phyloP scores from a whole-genome alignment of 176 grass and related monocot genomes.

The Rhynchospora tenuis region DNA sequence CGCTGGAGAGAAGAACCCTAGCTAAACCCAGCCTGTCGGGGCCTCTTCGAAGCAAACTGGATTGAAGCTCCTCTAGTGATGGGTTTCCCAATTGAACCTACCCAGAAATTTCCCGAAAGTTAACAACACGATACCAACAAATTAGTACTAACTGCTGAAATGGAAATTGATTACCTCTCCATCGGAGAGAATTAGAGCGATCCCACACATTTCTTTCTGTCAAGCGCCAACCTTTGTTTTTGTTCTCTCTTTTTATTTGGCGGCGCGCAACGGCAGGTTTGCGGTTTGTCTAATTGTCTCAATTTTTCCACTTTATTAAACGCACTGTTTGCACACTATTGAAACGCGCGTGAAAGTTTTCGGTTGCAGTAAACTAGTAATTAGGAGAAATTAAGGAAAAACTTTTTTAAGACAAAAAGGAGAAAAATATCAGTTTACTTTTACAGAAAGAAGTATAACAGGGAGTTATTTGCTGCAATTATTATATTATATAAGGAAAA shows the following conservation, averaged over 20 bases:
- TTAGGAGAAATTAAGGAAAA: no score
- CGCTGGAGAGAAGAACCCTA: constrained; percentile 34
- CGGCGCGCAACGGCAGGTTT: background rate
- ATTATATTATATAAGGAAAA: no score
- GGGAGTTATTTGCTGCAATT: no score
- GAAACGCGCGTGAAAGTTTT: no score
- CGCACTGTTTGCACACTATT: no score
- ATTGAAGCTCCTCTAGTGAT: constrained; percentile 61
- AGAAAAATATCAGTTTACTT: no score
- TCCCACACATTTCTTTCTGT: constrained; percentile 58
- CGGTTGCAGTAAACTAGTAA: no score
- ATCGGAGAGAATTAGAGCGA: constrained; percentile 59
- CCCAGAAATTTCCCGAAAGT: background rate
- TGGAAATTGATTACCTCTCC: constrained; percentile 29
- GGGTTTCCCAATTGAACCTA: constrained; percentile 31
- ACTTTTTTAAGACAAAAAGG: no score
- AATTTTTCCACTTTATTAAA: no score
- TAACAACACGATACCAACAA: background rate
- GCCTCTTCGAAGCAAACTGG: constrained; percentile 46
- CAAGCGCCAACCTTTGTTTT: background rate
- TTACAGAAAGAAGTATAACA: no score
- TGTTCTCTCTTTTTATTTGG: background rate
- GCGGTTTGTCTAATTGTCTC: background rate
- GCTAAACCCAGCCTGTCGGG: constrained; percentile 47
- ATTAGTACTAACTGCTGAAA: background rate